Conservation (phyloP, 2,329 filamentous ascomycete genomes). For the Hirsutella rhossiliensis region DNA sequence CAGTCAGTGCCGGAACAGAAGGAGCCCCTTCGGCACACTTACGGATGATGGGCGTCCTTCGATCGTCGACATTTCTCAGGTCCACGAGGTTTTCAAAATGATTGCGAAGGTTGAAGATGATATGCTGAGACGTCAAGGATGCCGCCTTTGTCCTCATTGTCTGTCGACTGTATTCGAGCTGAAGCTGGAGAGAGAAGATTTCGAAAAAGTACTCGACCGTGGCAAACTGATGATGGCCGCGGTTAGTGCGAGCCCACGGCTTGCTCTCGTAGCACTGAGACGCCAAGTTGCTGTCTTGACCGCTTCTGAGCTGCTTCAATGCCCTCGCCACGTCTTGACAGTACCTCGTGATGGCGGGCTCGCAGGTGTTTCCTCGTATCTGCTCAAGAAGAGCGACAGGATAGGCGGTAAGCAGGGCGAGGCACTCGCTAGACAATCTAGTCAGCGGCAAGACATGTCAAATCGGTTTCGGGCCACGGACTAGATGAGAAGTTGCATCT, state of each 20-base stretch:
- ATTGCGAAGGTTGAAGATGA: conserved; percentile 13
- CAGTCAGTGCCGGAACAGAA: not conserved
- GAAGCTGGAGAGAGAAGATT: conserved; percentile 12
- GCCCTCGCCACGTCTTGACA: conserved; percentile 9
- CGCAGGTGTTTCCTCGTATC: conserved; percentile 11
- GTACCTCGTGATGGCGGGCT: conserved; percentile 12
- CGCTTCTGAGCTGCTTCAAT: conserved; percentile 8
- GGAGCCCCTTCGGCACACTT: conserved; percentile 2
- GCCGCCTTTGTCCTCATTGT: conserved; percentile 2
- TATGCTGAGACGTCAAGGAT: conserved; percentile 10
- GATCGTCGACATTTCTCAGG: conserved; percentile 6
- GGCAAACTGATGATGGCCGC: not conserved
- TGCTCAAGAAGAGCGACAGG: conserved; percentile 14
- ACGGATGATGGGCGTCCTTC: conserved; percentile 11
- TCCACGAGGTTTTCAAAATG: conserved; percentile 15
- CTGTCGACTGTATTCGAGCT: conserved; percentile 10
- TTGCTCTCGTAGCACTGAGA: not conserved
- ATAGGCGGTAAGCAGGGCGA: conserved; percentile 12
- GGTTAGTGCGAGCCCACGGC: not conserved
- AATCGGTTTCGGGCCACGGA: conserved; percentile 1
- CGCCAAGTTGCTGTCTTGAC: not conserved
- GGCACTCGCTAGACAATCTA: conserved; percentile 10
- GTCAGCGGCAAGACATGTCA: conserved; percentile 1
- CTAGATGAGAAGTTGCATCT: conserved; percentile 12
- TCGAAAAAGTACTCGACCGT: conserved; percentile 14